Evolutionary conservation across 2,329 filamentous ascomycete genomes (phyloP).

Genomic region (Cladosporium sp.): DNA sequence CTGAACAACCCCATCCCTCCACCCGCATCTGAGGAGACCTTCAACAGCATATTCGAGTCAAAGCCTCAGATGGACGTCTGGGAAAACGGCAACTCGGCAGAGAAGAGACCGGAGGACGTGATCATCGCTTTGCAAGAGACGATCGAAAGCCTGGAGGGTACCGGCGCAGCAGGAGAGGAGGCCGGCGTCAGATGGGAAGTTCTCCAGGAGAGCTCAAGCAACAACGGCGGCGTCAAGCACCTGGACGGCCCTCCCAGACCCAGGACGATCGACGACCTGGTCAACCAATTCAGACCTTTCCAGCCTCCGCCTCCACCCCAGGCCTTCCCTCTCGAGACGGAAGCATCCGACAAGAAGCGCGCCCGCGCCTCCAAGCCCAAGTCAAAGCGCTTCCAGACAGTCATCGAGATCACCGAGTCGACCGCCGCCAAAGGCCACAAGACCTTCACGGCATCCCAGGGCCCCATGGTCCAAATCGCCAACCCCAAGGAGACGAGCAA

Average conservation of each 20-base stretch:
- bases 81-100: conserved; percentile 44
- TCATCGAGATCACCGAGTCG: conserved; percentile 50
- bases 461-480: conserved; percentile 31
- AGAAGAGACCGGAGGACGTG: conserved; percentile 34
- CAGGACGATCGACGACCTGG: conserved; percentile 37
- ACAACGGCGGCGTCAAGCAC: conserved; percentile 29
- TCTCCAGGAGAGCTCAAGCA: conserved; percentile 30
- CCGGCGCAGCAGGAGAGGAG: conserved; percentile 30
- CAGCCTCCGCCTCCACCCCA: conserved; percentile 76
- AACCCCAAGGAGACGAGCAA: conserved; percentile 10
- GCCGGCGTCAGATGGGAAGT: conserved; percentile 36
- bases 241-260: conserved; percentile 25
- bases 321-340: conserved; percentile 38
- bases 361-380: conserved; percentile 5
- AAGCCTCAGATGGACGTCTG: conserved; percentile 42
- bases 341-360: conserved; percentile 17
- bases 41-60: conserved; percentile 77
- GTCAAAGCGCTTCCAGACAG: conserved; percentile 41
- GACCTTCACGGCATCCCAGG: conserved; percentile 49
- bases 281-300: conserved; percentile 64
- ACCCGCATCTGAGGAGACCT: conserved; percentile 66
- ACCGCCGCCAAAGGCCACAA: conserved; percentile 48
- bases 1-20: conserved; percentile 77
- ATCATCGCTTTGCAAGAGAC: conserved; percentile 43
- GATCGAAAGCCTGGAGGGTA: conserved; percentile 36